Conservation (phyloP, 768 basidiomycete genomes). For the Termitomyces sp. region DNA sequence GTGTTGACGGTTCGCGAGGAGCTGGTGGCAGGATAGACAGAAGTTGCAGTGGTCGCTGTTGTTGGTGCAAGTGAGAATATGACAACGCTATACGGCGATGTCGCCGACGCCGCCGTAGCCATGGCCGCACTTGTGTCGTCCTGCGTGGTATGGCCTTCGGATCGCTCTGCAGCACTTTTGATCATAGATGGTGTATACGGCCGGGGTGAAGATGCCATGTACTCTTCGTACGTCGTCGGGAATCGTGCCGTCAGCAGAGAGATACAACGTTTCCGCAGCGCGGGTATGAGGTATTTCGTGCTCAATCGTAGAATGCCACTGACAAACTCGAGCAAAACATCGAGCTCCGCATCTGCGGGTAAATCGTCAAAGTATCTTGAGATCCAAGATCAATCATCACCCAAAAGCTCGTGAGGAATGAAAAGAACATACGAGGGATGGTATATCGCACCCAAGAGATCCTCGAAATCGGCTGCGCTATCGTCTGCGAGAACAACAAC, state of each 20-base stretch:
- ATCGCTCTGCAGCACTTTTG: background rate
- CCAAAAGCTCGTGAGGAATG: background rate
- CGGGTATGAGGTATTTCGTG: slow-evolving; percentile 53
- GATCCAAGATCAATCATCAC: background rate
- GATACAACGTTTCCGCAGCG: slow-evolving; percentile 48
- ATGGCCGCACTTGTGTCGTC: background rate
- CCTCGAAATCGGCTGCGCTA: slow-evolving; percentile 37
- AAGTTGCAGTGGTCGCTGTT: background rate
- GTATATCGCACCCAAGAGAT: slow-evolving; percentile 47
- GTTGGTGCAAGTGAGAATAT: background rate
- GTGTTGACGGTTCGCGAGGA: background rate
- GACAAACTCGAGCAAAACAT: slow-evolving; percentile 38
- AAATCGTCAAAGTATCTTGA: slow-evolving; percentile 32
- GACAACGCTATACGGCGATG: background rate
- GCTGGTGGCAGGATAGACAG: background rate
- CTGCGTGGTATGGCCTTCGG: background rate
- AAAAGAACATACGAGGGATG: slow-evolving; percentile 32
- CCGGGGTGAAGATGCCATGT: slow-evolving; percentile 21
- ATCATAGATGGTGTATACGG: background rate
- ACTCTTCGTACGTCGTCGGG: slow-evolving; percentile 32
- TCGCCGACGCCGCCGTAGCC: background rate
- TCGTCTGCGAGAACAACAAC: slow-evolving; percentile 44
- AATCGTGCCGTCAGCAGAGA: slow-evolving; percentile 36
- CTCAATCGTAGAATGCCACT: slow-evolving; percentile 55
- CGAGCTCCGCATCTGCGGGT: slow-evolving; percentile 29